Evolutionary conservation across 176 grass and related monocot species (phyloP).

Genomic region (Zizania latifolia): DNA sequence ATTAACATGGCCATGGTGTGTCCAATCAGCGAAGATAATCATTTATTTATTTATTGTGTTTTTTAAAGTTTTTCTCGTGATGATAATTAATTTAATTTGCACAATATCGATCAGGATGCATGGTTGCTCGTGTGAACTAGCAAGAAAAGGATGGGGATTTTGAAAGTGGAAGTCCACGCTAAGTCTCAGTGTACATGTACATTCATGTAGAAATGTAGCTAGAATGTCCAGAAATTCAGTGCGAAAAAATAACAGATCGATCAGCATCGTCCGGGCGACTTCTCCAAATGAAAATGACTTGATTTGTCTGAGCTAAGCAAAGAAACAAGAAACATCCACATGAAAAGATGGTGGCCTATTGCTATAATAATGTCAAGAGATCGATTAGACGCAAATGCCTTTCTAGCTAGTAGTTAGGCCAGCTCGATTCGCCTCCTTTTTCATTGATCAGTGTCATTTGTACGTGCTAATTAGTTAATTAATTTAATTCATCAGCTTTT

Average conservation of each 20-base stretch:
- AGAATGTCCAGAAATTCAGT: conserved; percentile 11
- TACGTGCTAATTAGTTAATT: neutral
- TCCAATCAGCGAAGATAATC: too few species aligned
- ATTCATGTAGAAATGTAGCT: neutral
- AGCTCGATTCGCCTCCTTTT: neutral
- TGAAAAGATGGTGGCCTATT: conserved; percentile 23
- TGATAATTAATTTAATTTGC: too few species aligned
- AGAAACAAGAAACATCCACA: conserved; percentile 9
- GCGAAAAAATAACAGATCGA: neutral
- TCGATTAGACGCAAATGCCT: neutral
- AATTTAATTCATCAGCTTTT: neutral
- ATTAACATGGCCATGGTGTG: too few species aligned
- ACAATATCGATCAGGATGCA: neutral
- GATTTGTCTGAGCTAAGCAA: neutral
- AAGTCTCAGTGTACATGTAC: neutral
- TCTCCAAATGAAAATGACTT: conserved; percentile 29
- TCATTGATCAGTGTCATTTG: neutral
- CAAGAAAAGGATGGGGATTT: neutral
- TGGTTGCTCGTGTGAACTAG: neutral
- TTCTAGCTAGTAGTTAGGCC: conserved; percentile 35
- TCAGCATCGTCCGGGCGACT: neutral
- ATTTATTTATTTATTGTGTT: neutral
- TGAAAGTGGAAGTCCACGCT: neutral
- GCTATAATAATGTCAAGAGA: neutral
- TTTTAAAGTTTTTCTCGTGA: neutral